Base-by-base conservation (phyloP, 352 stramenopile genomes). In the Phytopythium vexans region DNA sequence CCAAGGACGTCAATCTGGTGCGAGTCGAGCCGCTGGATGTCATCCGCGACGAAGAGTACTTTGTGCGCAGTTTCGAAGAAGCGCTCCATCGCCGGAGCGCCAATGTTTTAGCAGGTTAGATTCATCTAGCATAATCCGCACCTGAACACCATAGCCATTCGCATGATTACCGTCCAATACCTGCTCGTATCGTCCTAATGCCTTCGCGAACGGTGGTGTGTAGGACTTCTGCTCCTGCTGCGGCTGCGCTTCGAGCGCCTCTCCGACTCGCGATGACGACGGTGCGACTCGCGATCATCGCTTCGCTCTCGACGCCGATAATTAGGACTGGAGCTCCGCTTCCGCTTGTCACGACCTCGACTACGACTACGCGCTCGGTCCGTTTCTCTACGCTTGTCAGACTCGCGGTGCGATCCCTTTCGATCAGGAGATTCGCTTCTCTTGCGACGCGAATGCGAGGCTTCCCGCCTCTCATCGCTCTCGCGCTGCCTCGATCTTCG, bases 1-100 rank as follows among this genome's bases (percentile, higher is more conserved):
- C 69, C 6, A 62, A 70, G 15, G 75, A 86, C n/a, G 40, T 73
- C 0, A 44, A 85, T 51, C 49, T 92, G 27, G 52, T 90, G 62
- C 74, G 75, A 10, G 77, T 92, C 1, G 79, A 90, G 41, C 77
- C 82, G 1, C 61, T 92, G 10, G 72, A 89, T 6, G 77, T 70
- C 5, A 86, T 92, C 15, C 63, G 60, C 12, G 56, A 66, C 37
- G 62, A 77, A 0, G 21, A 36, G 6, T 87, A 89, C 49, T 89
- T 89, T 54, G 66, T 90, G 12, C 40, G 72, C 1, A 72, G 68
- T n/a, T 77, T 79, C 27, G 37, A 74, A 12, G 4, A 38, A 43
- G 21, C 48, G 7, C 34, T 41, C 9, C 8, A 35, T 36, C 36
- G 11, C 10, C 35, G 36, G 1, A 21, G 21, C 21, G 21, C 21